phyloP scores from a whole-genome alignment of 805 yeast species.

The Schwanniomyces vanrijiae region DNA sequence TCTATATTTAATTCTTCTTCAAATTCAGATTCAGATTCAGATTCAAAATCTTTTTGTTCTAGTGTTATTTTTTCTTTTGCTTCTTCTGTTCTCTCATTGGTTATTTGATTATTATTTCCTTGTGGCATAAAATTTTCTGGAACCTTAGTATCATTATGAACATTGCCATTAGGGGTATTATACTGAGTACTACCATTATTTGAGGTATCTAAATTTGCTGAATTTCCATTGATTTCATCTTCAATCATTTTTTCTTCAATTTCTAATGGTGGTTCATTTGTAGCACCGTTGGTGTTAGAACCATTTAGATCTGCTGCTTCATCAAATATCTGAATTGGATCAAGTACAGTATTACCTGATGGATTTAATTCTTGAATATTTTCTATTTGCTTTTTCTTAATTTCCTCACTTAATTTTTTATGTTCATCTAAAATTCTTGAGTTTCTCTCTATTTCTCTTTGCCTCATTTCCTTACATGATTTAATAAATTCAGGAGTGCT shows the following conservation, averaged over 20 bases:
- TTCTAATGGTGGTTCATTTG: no score
- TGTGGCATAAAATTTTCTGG: no score
- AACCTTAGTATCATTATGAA: no score
- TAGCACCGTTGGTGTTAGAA: neutral
- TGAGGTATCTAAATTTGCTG: no score
- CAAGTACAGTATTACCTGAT: neutral
- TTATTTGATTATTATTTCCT: no score
- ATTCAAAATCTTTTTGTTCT: constrained; percentile 12
- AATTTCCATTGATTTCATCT: no score
- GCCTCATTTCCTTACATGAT: constrained; percentile 73
- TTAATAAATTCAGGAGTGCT: constrained; percentile 66
- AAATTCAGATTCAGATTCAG: constrained; percentile 33
- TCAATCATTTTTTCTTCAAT: no score
- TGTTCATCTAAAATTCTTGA: constrained; percentile 40
- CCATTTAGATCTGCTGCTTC: neutral
- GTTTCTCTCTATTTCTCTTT: constrained; percentile 61
- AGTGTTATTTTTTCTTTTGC: constrained; percentile 7
- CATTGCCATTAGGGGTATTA: no score
- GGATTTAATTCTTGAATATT: constrained; percentile 1
- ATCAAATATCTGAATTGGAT: neutral
- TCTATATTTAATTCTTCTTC: constrained; percentile 44
- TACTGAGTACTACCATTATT: no score
- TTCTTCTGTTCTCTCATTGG: no score
- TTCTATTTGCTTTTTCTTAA: constrained; percentile 12
- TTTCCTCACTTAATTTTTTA: constrained; percentile 25